Conservation (phyloP, 257 asterid genomes). For the Scutellaria baicalensis region DNA sequence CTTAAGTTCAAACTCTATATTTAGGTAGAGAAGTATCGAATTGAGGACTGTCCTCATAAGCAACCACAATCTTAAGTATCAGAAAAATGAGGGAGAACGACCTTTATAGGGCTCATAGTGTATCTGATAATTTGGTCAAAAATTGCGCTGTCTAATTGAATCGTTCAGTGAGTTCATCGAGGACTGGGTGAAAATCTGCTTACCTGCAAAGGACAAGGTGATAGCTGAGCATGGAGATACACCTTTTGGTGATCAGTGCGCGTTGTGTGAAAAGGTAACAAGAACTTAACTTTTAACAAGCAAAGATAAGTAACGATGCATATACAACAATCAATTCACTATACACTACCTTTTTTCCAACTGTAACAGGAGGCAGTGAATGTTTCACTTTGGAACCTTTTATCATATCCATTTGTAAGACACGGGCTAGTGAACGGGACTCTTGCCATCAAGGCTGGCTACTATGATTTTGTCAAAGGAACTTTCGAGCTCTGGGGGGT, state of each 20-base stretch:
- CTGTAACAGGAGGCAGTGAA: conserved; percentile 83
- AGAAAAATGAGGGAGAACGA: neutral
- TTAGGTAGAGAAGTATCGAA: neutral
- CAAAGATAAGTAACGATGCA: neutral
- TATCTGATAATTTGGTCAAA: neutral
- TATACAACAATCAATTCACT: neutral
- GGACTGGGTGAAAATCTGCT: conserved; percentile 85
- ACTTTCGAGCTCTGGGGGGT: conserved; percentile 89
- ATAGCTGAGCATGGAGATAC: conserved; percentile 25
- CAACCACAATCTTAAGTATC: neutral
- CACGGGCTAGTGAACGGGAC: conserved; percentile 80
- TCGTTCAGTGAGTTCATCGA: conserved; percentile 73
- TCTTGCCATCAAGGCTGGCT: conserved; percentile 79
- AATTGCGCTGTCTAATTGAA: conserved; percentile 2
- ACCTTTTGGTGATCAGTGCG: conserved; percentile 49
- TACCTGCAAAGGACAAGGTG: conserved; percentile 85
- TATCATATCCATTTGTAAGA: conserved; percentile 83
- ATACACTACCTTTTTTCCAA: neutral
- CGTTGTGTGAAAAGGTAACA: conserved; percentile 64
- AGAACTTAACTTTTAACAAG: neutral
- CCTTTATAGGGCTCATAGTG: neutral
- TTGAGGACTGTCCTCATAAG: neutral
- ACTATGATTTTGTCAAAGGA: conserved; percentile 81
- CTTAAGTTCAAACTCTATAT: neutral
- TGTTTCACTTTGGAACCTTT: conserved; percentile 73